Evolutionary conservation across 139 green algal genomes (phyloP).

Genomic region (Picochlorum costavermella): DNA sequence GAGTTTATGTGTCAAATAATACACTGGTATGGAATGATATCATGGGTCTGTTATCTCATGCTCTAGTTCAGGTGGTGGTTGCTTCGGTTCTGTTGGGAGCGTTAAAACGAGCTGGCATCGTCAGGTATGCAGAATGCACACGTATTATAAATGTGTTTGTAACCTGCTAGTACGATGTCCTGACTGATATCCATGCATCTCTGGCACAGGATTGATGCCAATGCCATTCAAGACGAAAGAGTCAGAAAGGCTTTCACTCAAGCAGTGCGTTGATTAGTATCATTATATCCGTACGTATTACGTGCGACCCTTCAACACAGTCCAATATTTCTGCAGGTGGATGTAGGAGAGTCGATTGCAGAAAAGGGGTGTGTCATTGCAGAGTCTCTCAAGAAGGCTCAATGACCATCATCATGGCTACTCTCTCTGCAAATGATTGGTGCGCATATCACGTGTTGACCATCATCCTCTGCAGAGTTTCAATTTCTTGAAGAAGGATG

Average conservation of each 20-base stretch:
- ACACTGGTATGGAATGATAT: not conserved
- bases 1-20: not conserved
- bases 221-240: slow-evolving; percentile 18
- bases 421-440: not conserved
- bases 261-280: slow-evolving; percentile 13
- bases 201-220: slow-evolving; percentile 16
- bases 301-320: too few species aligned
- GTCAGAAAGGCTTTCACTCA: slow-evolving; percentile 11
- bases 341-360: slow-evolving; percentile 23
- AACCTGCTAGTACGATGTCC: not conserved
- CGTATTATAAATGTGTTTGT: not conserved
- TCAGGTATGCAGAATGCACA: slow-evolving; percentile 15
- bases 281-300: too few species aligned
- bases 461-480: slow-evolving; percentile 72
- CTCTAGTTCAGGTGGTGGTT: slow-evolving; percentile 15
- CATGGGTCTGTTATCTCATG: slow-evolving; percentile 16
- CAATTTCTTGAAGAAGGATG: slow-evolving; percentile 73
- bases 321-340: slow-evolving; percentile 8
- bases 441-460: too few species aligned
- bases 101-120: slow-evolving; percentile 27
- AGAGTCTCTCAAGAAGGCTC: not conserved
- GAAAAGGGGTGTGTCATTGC: slow-evolving; percentile 3
- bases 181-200: too few species aligned
- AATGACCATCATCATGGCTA: not conserved
- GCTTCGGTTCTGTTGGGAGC: slow-evolving; percentile 24